Percentiles rank a stretch among this genome's conserved stretches.
Conservation (phyloP, 75 land plant species). For the Isoetes taiwanensis region DNA sequence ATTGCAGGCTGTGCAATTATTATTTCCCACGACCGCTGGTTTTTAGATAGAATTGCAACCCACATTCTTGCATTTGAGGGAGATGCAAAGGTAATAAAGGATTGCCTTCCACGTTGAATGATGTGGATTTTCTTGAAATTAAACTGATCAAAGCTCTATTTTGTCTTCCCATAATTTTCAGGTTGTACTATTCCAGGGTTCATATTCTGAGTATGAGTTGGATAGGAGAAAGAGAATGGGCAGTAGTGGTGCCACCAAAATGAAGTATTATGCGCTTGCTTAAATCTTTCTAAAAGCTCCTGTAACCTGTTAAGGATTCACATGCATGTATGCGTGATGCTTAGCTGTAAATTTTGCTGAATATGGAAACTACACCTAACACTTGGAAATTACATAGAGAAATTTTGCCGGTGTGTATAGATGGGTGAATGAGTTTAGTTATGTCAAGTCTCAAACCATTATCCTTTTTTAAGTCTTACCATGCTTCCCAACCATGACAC, state of each 20-base stretch:
- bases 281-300: too few relatives aligned
- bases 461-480: too few relatives aligned
- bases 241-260: slow-evolving; percentile 13
- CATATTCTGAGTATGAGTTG: slow-evolving; percentile 22
- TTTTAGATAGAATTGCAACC: slow-evolving; percentile 25
- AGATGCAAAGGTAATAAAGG: slow-evolving; percentile 12
- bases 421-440: too few relatives aligned
- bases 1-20: slow-evolving; percentile 20
- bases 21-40: slow-evolving; percentile 30
- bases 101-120: neutral
- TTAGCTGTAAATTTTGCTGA: too few relatives aligned
- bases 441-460: too few relatives aligned
- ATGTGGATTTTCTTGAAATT: neutral
- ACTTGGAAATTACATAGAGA: too few relatives aligned
- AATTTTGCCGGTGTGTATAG: too few relatives aligned
- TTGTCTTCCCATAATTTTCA: neutral
- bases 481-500: too few relatives aligned
- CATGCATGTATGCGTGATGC: too few relatives aligned
- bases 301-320: too few relatives aligned
- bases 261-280: slow-evolving; percentile 20
- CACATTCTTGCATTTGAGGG: slow-evolving; percentile 28
- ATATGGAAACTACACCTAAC: too few relatives aligned
- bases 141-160: neutral
- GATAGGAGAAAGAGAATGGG: slow-evolving; percentile 17
- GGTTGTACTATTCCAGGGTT: slow-evolving; percentile 17